phyloP scores from a whole-genome alignment of 2,329 filamentous ascomycete species.

The Aureobasidium sp. region DNA sequence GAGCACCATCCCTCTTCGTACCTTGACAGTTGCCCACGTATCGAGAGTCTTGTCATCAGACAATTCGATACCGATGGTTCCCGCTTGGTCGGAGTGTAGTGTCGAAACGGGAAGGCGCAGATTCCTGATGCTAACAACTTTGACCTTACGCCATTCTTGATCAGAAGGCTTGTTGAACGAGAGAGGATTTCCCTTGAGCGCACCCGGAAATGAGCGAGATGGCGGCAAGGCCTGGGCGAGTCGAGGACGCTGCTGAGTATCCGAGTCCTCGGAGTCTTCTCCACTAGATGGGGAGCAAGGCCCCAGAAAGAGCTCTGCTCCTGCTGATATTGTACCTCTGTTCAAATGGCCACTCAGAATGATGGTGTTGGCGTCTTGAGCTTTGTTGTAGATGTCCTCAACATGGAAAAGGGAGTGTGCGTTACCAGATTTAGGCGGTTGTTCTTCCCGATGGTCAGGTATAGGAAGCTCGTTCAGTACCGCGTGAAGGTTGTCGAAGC shows the following conservation, averaged over 20 bases:
- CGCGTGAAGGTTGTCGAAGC: conserved; percentile 73
- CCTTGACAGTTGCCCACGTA: conserved; percentile 25
- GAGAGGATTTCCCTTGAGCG: conserved; percentile 22
- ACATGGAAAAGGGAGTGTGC: conserved; percentile 56
- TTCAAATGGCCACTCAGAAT: conserved; percentile 79
- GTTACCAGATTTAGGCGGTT: neutral
- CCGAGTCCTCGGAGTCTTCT: conserved; percentile 29
- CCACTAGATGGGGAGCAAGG: conserved; percentile 44
- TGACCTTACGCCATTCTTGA: conserved; percentile 70
- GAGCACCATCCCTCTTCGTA: conserved; percentile 76
- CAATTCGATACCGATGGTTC: conserved; percentile 74
- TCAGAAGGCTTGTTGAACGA: conserved; percentile 20
- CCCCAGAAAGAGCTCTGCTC: conserved; percentile 69
- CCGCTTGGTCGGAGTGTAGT: conserved; percentile 73
- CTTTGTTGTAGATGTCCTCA: conserved; percentile 76
- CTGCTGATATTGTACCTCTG: conserved; percentile 68
- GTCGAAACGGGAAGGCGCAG: conserved; percentile 72
- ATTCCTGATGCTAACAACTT: conserved; percentile 78
- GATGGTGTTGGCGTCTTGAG: conserved; percentile 23
- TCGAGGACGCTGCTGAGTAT: conserved; percentile 22
- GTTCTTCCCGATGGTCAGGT: conserved; percentile 23
- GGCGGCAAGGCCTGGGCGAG: conserved; percentile 26
- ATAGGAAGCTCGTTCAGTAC: conserved; percentile 69
- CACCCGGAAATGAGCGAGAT: conserved; percentile 41
- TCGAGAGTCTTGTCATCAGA: conserved; percentile 16